Evolutionary conservation across 2,329 filamentous ascomycete species (phyloP), one percentile per base, ranked within the genome.

Genomic region (Pleurostoma richardsiae): DNA sequence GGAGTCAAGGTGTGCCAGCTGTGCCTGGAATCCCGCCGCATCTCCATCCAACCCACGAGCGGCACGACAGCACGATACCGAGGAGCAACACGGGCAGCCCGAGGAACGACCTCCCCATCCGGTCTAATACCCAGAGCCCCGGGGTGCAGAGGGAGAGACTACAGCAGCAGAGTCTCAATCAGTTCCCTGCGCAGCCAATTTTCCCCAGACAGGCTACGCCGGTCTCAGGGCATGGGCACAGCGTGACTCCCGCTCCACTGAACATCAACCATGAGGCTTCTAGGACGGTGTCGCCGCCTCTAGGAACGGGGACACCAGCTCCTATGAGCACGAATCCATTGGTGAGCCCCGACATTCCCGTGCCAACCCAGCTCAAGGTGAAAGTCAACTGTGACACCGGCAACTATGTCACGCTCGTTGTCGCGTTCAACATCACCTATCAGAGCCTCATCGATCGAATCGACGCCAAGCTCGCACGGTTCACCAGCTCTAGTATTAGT

Each of bases 381-480:
- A 95, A 95, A 64, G 90, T 99, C 48, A 92, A 92, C 60, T 95
- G 89, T 61, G 89, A 94, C 49, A 72, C 68, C 41, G 86, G 87
- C 41, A 94, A 91, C 61, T 95, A 95, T 56, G 86, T 96, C 49
- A 96, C 92, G 1, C 77, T 99, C n/a, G 92, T 99, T 8, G 95
- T 96, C 39, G 88, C 90, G 30, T 95, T 90, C 67, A 96, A 95
- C 63, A 97, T 97, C 58, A 86, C 89, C 39, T 97, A 95, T 67
- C 89, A 94, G 55, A 94, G 89, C 28, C 76, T 99, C 46, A 90
- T 94, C 53, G 94, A 97, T 62, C 87, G 94, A 8, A 96, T 99
- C 57, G 94, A 99, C 61, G 90, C 90, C 29, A 99, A 99, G 66
- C 80, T 99, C 48, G 87, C 87, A 49, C 83, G 89, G 46, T 91